Evolutionary conservation across 441 rosid species (phyloP).

Genomic region (Gossypium lobatum): DNA sequence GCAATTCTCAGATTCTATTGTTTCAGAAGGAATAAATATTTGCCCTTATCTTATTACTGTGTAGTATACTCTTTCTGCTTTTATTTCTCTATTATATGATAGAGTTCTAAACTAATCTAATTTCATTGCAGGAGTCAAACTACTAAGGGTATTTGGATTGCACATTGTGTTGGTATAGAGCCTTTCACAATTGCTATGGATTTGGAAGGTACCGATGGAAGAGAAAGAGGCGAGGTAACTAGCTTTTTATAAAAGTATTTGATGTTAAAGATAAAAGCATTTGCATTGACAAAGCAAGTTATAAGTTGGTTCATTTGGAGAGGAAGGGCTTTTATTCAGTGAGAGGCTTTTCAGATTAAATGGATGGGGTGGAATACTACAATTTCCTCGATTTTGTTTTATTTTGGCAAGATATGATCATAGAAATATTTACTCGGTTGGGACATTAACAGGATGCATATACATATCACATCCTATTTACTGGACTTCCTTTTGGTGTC

Average conservation of each 20-base stretch:
- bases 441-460: background rate
- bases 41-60: background rate
- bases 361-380: background rate
- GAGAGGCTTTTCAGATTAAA: background rate
- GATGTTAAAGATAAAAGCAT: background rate
- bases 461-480: background rate
- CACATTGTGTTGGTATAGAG: slow-evolving; percentile 66
- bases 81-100: background rate
- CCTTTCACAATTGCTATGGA: slow-evolving; percentile 87
- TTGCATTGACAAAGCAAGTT: background rate
- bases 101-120: slow-evolving; percentile 6
- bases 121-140: slow-evolving; percentile 69
- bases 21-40: slow-evolving; percentile 9
- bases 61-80: background rate
- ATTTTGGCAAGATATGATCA: background rate
- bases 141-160: slow-evolving; percentile 91
- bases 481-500: background rate
- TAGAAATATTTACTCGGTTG: background rate
- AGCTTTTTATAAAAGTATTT: background rate
- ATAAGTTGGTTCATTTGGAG: background rate
- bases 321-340: background rate
- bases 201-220: slow-evolving; percentile 94
- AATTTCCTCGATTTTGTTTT: background rate
- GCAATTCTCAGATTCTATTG: slow-evolving; percentile 5
- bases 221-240: slow-evolving; percentile 89